Base-by-base conservation (phyloP, 495 filamentous ascomycete genomes). In the Melanomma pulvis-pyrius region DNA sequence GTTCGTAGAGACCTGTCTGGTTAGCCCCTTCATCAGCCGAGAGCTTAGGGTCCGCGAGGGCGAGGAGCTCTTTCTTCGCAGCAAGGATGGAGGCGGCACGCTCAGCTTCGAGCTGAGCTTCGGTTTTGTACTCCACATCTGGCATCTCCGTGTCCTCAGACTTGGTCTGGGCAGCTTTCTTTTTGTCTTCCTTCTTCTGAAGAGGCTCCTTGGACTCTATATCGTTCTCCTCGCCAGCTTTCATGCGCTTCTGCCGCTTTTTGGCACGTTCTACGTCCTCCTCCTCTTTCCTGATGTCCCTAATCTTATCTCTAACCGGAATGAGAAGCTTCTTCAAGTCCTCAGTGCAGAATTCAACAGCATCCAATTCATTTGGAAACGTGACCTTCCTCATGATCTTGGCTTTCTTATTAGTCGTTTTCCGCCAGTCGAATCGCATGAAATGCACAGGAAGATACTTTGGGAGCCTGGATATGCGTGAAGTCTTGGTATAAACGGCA, bases 311-410 rank as follows among this genome's bases (percentile, higher is more conserved):
- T 49, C 94, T 85, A 32, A 98, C 87, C 2, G 94, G 94, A 54
- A 97, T 81, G 44, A 98, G 84, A 67, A 88, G 84, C 70, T 90
- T 87, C 74, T 84, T 86, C 50, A 98, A 82, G 58, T 94, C 87
- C 41, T 97, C 93, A 55, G 93, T 92, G 74, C 94, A 98, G 78
- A 93, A 98, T 72, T 98, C 94, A 11, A 96, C 90, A 3, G 88
- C 88, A 75, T 98, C 94, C 25, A 98, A 80, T 77, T 98, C 96
- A 50, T 87, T 85, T 19, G 93, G 93, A 76, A 98, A 98, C 0
- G 91, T 92, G 48, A 98, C 94, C 77, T 97, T 98, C 70, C 92
- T 90, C 92, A 98, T 92, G 73, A 98, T 98, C 84, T 98, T 98
- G 59, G 93, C 92, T 81, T 98, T 98, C 83, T 98, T 98, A 74